Percentiles rank a stretch among this genome's conserved stretches.
These are phyloP conservation scores for Cucumis sativus DNA, from an alignment of 306 rosid genomes.

Conservation along the genomic window DNA sequence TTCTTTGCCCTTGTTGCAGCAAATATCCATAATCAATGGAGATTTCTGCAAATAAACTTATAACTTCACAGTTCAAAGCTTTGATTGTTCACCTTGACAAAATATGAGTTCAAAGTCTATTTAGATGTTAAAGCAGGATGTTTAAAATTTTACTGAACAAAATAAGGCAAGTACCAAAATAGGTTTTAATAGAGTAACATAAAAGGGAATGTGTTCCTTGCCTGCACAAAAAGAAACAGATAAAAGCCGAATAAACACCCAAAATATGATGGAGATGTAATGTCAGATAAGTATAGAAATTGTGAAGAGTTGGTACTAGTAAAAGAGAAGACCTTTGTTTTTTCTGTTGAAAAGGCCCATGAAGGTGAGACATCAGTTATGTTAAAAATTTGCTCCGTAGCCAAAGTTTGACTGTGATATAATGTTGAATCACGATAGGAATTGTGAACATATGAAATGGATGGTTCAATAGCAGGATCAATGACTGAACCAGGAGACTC, in stretches of 20 bases:
- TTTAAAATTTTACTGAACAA: background rate
- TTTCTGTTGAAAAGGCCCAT: slow-evolving; percentile 70
- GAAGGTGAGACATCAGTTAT: slow-evolving; percentile 66
- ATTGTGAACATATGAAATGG: slow-evolving; percentile 34
- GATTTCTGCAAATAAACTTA: background rate
- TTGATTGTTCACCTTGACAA: background rate
- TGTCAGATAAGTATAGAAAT: background rate
- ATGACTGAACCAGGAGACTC: slow-evolving; percentile 48
- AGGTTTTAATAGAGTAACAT: background rate
- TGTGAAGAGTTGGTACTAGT: background rate
- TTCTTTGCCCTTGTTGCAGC: background rate
- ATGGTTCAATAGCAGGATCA: slow-evolving; percentile 39
- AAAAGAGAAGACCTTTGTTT: slow-evolving; percentile 59
- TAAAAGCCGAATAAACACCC: background rate
- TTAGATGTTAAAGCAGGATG: background rate
- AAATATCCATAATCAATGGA: background rate
- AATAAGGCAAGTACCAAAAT: background rate
- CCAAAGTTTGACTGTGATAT: slow-evolving; percentile 40
- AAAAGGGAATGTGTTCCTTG: background rate
- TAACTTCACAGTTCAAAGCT: background rate
- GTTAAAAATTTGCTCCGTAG: slow-evolving; percentile 56
- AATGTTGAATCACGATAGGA: slow-evolving; percentile 23
- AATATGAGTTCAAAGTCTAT: background rate
- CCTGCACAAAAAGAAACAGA: background rate
- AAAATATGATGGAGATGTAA: background rate